Evolutionary conservation across 1,139 yeast species (phyloP).

Genomic region (Sugiyamaella sp.): DNA sequence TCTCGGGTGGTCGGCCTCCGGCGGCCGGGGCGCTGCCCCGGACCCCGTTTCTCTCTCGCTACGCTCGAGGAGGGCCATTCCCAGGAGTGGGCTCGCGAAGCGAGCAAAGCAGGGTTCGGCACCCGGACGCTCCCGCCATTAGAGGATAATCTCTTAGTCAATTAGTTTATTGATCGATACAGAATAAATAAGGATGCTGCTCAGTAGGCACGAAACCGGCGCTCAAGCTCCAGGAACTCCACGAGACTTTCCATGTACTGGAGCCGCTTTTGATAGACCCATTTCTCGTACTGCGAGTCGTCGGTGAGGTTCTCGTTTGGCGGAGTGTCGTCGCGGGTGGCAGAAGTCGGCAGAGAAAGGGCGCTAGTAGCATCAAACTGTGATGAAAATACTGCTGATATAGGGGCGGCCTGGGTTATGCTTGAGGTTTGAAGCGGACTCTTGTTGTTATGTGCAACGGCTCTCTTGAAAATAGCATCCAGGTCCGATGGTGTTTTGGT

Average conservation of each 20-base stretch:
- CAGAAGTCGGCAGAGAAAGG: not conserved
- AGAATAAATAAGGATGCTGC: not conserved
- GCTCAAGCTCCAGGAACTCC: slow-evolving; percentile 34
- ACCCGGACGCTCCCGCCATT: too few species aligned
- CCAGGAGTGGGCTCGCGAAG: too few species aligned
- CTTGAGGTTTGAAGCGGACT: not conserved
- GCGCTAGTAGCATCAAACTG: not conserved
- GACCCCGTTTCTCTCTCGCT: too few species aligned
- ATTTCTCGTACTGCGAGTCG: slow-evolving; percentile 26
- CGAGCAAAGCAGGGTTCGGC: too few species aligned
- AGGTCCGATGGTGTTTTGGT: not conserved
- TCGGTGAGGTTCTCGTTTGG: slow-evolving; percentile 8
- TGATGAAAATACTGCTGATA: too few species aligned
- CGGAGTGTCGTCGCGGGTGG: not conserved
- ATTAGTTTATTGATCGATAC: not conserved
- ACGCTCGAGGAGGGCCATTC: too few species aligned
- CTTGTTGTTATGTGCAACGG: not conserved
- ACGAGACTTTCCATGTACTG: slow-evolving; percentile 27
- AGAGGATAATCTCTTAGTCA: too few species aligned
- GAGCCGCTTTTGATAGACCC: slow-evolving; percentile 27
- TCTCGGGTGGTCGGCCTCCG: too few species aligned
- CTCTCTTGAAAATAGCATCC: slow-evolving; percentile 13
- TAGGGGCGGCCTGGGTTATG: not conserved
- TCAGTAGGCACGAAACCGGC: slow-evolving; percentile 25
- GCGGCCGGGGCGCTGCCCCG: too few species aligned